Base-by-base conservation (phyloP, 495 filamentous ascomycete genomes). In the Penicillium pulvis region DNA sequence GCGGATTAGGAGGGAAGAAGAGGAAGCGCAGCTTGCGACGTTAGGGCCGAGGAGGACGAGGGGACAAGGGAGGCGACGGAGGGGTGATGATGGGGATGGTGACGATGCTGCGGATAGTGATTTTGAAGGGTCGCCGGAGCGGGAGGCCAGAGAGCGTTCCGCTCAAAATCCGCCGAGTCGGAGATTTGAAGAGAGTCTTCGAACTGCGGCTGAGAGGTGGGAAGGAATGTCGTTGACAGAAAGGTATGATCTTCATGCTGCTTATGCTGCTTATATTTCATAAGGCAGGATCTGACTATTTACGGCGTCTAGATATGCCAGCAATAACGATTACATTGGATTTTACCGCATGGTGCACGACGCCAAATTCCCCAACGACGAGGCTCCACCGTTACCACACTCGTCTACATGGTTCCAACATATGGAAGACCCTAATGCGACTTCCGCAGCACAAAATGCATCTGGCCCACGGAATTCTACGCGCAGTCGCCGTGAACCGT, bases 291-390 rank as follows among this genome's bases (percentile, higher is more conserved):
- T 57, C 52, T 47, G 59, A 30, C 11, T 35, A 16, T 50, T 23
- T 23, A 23, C 20, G 26, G 12, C 2, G 26, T 51, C 11, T 62
- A 79, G 77, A 56, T 97, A 96, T 73, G 84, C 84, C n/a, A 63
- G 79, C 9, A 81, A 94, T 71, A 92, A 93, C 72, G 78, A 85
- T 58, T 97, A 96, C 77, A 78, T 87, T 54, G 78, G 81, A 28
- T 96, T 96, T 82, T 88, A 89, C 68, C 81, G 82, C 46, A 77
- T 85, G 19, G 85, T 93, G 58, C 90, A 95, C 72, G 90, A 94
- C 60, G 84, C 90, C 17, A 80, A 84, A 55, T 79, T 92, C 67
- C 83, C 79, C 3, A 82, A 79, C 31, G 83, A 89, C 46, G 81
- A 86, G 35, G 81, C 82, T 14, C 79, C 79, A 0, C 85, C 86